phyloP scores from a whole-genome alignment of 306 rosid genomes.

The Mimosa bimucronata region DNA sequence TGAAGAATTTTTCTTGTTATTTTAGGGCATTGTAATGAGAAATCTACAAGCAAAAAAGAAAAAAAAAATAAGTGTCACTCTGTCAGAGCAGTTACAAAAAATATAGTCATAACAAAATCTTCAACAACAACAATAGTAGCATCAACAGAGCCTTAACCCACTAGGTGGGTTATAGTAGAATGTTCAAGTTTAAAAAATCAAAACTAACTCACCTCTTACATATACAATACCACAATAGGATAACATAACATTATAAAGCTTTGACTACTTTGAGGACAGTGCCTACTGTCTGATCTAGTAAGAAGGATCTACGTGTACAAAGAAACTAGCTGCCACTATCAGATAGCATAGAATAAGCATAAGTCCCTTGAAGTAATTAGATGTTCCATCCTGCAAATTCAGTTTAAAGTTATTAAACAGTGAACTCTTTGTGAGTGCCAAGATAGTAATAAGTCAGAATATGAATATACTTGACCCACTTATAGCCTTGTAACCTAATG shows the following conservation, averaged over 20 bases:
- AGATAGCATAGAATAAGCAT: conserved; percentile 85
- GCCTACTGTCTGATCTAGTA: conserved; percentile 16
- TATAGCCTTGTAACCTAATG: too few species aligned
- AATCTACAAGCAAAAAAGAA: conserved; percentile 64
- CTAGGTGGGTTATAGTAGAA: not conserved
- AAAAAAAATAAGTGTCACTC: conserved; percentile 59
- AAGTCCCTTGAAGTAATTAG: conserved; percentile 79
- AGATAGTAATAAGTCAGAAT: not conserved
- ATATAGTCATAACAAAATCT: not conserved
- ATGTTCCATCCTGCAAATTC: conserved; percentile 79
- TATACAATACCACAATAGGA: not conserved
- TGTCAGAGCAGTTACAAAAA: conserved; percentile 44
- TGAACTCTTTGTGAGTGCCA: not conserved
- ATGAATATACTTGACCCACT: not conserved
- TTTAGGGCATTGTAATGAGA: conserved; percentile 6
- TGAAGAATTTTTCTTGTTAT: not conserved
- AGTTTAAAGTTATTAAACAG: not conserved
- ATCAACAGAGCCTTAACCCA: too few species aligned
- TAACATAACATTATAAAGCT: not conserved
- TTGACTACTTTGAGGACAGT: not conserved
- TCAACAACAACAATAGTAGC: too few species aligned
- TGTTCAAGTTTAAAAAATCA: not conserved
- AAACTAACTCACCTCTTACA: not conserved
- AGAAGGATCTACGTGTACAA: conserved; percentile 70
- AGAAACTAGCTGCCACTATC: conserved; percentile 81